Conservation (phyloP, 73 alveolate genomes). For the Effrenium voratum region DNA sequence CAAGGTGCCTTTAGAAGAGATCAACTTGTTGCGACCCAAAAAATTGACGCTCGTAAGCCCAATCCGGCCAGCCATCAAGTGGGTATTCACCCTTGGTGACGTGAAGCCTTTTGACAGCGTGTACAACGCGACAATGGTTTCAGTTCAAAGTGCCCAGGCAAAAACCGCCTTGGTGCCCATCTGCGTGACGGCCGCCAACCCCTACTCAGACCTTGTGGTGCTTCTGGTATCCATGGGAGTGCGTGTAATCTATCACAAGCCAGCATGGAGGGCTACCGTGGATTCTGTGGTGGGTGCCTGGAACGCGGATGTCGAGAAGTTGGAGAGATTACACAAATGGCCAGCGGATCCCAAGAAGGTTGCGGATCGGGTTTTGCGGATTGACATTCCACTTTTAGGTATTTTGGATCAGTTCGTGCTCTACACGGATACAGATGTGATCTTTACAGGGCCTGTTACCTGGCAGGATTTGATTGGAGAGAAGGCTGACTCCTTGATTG, state of each 20-base stretch:
- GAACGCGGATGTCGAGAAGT: not conserved
- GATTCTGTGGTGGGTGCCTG: not conserved
- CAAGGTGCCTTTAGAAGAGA: not conserved
- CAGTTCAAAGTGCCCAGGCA: not conserved
- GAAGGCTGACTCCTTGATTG: not conserved
- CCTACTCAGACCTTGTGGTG: not conserved
- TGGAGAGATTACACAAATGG: not conserved
- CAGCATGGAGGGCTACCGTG: not conserved
- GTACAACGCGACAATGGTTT: not conserved
- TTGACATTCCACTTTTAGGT: constrained; percentile 3
- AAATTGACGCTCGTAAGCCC: not conserved
- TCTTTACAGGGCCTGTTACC: not conserved
- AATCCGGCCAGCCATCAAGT: constrained; percentile 8
- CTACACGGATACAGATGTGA: not conserved
- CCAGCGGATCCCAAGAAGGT: too few species aligned
- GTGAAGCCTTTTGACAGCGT: not conserved
- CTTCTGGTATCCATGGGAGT: not conserved
- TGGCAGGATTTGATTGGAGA: constrained; percentile 24
- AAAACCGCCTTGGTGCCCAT: not conserved
- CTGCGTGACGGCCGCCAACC: constrained; percentile 1
- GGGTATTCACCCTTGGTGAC: constrained; percentile 1
- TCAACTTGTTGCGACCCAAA: not conserved
- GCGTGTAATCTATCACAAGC: constrained; percentile 10
- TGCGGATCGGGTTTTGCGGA: constrained; percentile 2
- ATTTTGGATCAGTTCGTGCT: constrained; percentile 13